Conservation (phyloP, 1,284 basidiomycete species). For the Testicularia cyperi region DNA sequence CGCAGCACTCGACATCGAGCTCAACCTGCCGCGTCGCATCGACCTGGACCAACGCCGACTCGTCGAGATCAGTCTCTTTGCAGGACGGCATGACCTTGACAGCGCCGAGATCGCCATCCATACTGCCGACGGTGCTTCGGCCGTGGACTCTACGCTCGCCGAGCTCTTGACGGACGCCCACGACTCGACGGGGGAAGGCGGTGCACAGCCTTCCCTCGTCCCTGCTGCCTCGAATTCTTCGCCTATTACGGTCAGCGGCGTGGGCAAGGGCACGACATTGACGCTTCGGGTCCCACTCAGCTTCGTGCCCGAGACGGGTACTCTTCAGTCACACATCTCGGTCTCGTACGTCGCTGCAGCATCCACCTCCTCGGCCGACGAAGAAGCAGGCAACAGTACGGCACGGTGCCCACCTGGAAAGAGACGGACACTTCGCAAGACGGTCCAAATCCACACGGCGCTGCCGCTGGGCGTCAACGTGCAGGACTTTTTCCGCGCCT, state of each 20-base stretch:
- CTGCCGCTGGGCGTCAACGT: slow-evolving; percentile 57
- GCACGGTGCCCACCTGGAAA: slow-evolving; percentile 10
- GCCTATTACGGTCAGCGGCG: not conserved
- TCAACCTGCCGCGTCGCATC: slow-evolving; percentile 31
- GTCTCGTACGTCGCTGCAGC: slow-evolving; percentile 29
- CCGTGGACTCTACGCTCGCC: slow-evolving; percentile 2
- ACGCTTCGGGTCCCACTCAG: slow-evolving; percentile 24
- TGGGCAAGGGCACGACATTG: slow-evolving; percentile 1
- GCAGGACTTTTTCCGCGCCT: slow-evolving; percentile 56
- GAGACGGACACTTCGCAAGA: slow-evolving; percentile 10
- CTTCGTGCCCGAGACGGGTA: slow-evolving; percentile 12
- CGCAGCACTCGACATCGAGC: slow-evolving; percentile 22
- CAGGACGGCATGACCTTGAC: slow-evolving; percentile 39
- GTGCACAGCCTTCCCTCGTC: too few relatives aligned
- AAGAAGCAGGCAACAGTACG: too few relatives aligned
- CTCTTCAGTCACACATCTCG: slow-evolving; percentile 10
- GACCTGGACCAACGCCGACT: slow-evolving; percentile 36
- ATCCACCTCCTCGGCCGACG: too few relatives aligned
- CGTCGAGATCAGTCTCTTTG: slow-evolving; percentile 28
- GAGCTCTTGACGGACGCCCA: too few relatives aligned
- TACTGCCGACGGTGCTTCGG: slow-evolving; percentile 1
- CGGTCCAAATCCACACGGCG: slow-evolving; percentile 18
- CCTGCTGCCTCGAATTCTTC: too few relatives aligned
- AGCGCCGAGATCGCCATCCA: slow-evolving; percentile 23
- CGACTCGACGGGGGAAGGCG: too few relatives aligned